phyloP scores from a whole-genome alignment of 2,329 filamentous ascomycete species.

The Samsoniella hepiali region DNA sequence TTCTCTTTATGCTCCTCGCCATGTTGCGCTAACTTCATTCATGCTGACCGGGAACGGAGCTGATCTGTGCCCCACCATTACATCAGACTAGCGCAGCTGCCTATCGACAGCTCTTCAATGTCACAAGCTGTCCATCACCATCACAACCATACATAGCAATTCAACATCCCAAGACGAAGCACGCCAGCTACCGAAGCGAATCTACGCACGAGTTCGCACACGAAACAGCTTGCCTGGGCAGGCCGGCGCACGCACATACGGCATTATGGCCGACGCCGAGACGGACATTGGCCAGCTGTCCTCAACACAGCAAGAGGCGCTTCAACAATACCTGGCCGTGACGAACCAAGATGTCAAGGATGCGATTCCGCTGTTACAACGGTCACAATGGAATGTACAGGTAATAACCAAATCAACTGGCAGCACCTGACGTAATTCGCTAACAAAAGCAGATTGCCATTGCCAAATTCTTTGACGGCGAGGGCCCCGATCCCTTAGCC shows the following conservation, averaged over 20 bases:
- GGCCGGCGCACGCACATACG: neutral
- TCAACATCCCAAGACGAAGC: neutral
- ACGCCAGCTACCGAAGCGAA: too few species aligned
- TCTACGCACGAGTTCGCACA: neutral
- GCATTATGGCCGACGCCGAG: conserved; percentile 33
- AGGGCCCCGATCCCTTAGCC: conserved; percentile 75
- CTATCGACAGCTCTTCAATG: neutral
- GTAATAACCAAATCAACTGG: conserved; percentile 38
- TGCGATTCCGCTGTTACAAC: conserved; percentile 73
- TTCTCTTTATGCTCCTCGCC: too few species aligned
- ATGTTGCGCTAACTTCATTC: too few species aligned
- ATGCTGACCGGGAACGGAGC: neutral
- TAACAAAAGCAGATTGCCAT: conserved; percentile 73
- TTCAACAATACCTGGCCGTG: conserved; percentile 85
- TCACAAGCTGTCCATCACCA: neutral
- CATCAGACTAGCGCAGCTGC: conserved; percentile 5
- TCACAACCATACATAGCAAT: neutral
- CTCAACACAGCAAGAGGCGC: conserved; percentile 72
- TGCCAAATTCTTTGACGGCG: conserved; percentile 95
- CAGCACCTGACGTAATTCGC: neutral
- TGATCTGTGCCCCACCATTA: conserved; percentile 9
- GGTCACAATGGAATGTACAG: conserved; percentile 96
- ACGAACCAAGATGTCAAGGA: conserved; percentile 77
- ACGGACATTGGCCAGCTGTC: conserved; percentile 67
- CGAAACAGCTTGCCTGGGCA: neutral